Conservation (phyloP, 768 basidiomycete species). For the Suillus placidus region DNA sequence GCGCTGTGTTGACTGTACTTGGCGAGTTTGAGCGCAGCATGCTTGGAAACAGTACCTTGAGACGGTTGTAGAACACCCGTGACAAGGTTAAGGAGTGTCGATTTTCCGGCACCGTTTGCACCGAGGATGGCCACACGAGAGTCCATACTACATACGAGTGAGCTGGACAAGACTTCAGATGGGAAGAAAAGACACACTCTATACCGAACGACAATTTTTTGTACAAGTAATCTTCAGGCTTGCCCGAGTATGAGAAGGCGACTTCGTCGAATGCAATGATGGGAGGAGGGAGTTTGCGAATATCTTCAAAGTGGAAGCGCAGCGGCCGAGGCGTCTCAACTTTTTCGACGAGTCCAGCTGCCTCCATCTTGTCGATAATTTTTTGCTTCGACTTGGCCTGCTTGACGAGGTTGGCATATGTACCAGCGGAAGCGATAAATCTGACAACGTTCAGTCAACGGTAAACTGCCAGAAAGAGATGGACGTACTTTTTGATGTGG, state of each 20-base stretch:
- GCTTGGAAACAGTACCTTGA: conserved; percentile 88
- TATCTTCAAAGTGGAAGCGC: conserved; percentile 95
- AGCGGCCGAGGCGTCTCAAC: conserved; percentile 74
- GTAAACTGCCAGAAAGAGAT: conserved; percentile 4
- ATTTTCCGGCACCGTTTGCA: conserved; percentile 94
- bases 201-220: conserved; percentile 93
- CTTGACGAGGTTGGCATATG: conserved; percentile 97
- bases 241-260: conserved; percentile 94
- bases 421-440: conserved; percentile 99
- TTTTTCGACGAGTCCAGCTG: conserved; percentile 94
- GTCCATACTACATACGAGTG: conserved; percentile 67
- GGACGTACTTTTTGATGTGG: conserved; percentile 92
- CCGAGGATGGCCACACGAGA: conserved; percentile 95
- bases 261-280: conserved; percentile 96
- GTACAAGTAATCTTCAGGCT: conserved; percentile 87
- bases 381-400: conserved; percentile 99
- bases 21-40: conserved; percentile 88
- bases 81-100: conserved; percentile 89
- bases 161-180: conserved; percentile 11
- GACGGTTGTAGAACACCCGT: conserved; percentile 77
- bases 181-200: conserved; percentile 58
- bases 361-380: conserved; percentile 99
- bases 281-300: conserved; percentile 90
- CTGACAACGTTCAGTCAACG: conserved; percentile 38
- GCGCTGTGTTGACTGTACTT: conserved; percentile 99